phyloP scores from a whole-genome alignment of 345 rosid genomes.

The thale cress (Arabidopsis thaliana) region DNA sequence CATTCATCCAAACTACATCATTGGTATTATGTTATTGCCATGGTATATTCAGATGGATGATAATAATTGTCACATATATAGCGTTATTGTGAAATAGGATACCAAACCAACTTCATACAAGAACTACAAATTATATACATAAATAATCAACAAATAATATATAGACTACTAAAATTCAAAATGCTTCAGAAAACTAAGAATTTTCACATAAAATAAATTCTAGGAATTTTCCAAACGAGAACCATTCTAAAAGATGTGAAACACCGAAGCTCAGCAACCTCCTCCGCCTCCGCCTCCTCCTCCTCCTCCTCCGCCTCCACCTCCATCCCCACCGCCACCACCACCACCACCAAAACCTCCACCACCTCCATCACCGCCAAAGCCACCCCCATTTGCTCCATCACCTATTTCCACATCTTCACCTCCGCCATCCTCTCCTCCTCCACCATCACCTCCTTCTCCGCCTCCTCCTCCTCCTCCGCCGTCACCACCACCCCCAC shows the following conservation, averaged over 20 bases:
- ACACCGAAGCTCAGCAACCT: conserved; percentile 27
- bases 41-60: background rate
- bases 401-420: background rate
- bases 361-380: conserved; percentile 21
- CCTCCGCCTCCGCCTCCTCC: conserved; percentile 28
- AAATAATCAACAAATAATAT: conserved; percentile 6
- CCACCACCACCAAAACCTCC: background rate
- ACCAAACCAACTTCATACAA: conserved; percentile 10
- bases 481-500: conserved; percentile 19
- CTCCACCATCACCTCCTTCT: background rate
- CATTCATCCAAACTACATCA: background rate
- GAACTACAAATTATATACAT: conserved; percentile 18
- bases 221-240: background rate
- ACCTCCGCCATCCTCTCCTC: background rate
- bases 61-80: background rate
- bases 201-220: background rate
- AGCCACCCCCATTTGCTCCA: background rate
- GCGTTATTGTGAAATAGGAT: background rate
- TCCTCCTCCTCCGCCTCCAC: background rate
- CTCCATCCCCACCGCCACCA: background rate
- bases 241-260: background rate
- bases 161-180: background rate
- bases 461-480: background rate
- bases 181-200: conserved; percentile 8
- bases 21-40: background rate